Base-by-base conservation (phyloP, 345 rosid genomes). In the Tarenaya hassleriana region DNA sequence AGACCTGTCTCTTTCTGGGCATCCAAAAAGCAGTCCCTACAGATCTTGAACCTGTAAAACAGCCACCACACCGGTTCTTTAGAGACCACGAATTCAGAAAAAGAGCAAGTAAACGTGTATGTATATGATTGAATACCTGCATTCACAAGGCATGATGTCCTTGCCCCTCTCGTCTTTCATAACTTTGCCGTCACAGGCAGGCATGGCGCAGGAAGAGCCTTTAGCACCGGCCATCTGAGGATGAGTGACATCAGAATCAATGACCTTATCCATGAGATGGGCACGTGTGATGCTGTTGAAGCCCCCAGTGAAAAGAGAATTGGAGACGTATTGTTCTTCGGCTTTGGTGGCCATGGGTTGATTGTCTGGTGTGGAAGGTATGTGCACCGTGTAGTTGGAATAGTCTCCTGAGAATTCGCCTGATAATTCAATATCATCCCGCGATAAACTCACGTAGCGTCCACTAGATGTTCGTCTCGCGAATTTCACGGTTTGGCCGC, bases 221-320 rank as follows among this genome's bases (percentile, higher is more conserved):
- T 76, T 88, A 20, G 96, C 69, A 4, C 98, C 95, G 3, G 86
- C 88, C 96, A 88, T 92, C 60, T 92, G 98, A 35, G 96, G 98
- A 61, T 92, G 98, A 31, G 70, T 66, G 5, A 88, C 98, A 81
- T 92, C 88, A 3, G 94, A 84, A 5, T 92, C 98, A 6, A 88
- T 92, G 54, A 91, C 98, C 67, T 92, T 92, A 51, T 92, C 98
- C 96, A 87, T 91, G 58, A 87, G 83, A 72, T 91, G 96, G 1
- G 96, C 96, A 0, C 96, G 85, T 0, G 95, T 92, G 13, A 88
- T 95, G 62, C 84, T 88, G 24, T 88, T 92, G 79, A 92, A 92
- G 14, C 98, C 98, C 0, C 98, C 98, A 0, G 95, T 88, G 49
- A 92, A 88, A 5, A 88, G 64, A 31, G 98, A 88, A 69, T 83